Base-by-base conservation (phyloP, 345 rosid genomes). In the Odontarrhena argentea region DNA sequence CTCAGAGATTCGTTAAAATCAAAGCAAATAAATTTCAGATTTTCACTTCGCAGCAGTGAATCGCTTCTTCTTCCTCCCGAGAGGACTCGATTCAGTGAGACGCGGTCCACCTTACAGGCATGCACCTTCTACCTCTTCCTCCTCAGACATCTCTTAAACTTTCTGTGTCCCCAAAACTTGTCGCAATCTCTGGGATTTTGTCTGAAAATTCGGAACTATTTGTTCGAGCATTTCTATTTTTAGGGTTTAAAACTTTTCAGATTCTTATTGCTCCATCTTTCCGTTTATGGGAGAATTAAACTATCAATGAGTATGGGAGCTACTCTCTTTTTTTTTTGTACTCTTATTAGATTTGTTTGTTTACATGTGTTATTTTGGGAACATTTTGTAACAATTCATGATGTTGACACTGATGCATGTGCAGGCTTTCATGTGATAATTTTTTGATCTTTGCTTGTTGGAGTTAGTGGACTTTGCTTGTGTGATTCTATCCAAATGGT, bases 61-160 rank as follows among this genome's bases (percentile, higher is more conserved):
- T 18, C 22, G 22, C 22, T 18, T 18, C 22, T 37, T 41, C 13
- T 44, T 62, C 41, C 74, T 50, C 55, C 68, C 40, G 24, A 35
- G 3, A 2, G 24, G 44, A 49, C 35, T 59, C 66, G 71, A 56
- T 57, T 26, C 38, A n/a, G 25, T 68, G 65, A 48, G 59, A 68
- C 71, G 64, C 44, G 38, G 73, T 54, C 63, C 69, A 63, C 57
- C 28, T 57, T 43, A 71, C 36, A 37, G 14, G 30, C 76, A 71
- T 71, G 65, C 76, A 64, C 45, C 65, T 38, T 48, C 37, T 18
- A n/a, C 68, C 60, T 35, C 9, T 32, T 32, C 36, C 36, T 32
- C 36, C 7, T 28, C 32, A 28, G 32, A 28, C 32, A 28, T 28
- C 32, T 4, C 32, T 28, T 28, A 3, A 4, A 28, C 32, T 28